phyloP scores from a whole-genome alignment of 139 green algal genomes.

The Marvania coccoides region DNA sequence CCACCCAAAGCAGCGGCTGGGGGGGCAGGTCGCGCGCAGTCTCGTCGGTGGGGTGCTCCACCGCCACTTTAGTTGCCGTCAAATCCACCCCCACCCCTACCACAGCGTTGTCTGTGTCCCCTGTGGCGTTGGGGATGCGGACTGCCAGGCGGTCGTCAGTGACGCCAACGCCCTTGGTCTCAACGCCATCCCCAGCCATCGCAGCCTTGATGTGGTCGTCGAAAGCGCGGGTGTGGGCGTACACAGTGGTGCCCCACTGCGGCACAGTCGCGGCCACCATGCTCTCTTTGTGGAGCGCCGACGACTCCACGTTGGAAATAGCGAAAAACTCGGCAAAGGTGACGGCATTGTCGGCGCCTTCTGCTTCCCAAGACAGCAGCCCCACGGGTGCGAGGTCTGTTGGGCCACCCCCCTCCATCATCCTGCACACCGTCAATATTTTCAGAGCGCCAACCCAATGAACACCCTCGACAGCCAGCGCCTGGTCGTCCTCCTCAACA shows the following conservation, averaged over 20 bases:
- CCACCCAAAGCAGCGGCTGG: conserved; percentile 35
- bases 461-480: conserved; percentile 12
- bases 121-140: conserved; percentile 38
- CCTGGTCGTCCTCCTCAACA: background rate
- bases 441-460: background rate
- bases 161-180: conserved; percentile 14
- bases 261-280: conserved; percentile 5
- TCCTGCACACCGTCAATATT: conserved; percentile 2
- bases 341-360: no score
- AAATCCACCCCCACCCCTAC: conserved; percentile 38
- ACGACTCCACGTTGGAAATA: background rate
- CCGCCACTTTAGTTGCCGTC: background rate
- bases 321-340: background rate
- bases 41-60: conserved; percentile 30
- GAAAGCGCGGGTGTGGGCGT: conserved; percentile 34
- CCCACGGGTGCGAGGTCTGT: conserved; percentile 2
- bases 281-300: background rate
- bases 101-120: conserved; percentile 50
- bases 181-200: background rate
- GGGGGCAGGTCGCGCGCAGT: conserved; percentile 25
- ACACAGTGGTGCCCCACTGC: conserved; percentile 28
- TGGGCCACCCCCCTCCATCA: background rate
- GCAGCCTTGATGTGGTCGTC: conserved; percentile 53
- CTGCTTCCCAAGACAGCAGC: conserved; percentile 15
- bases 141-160: conserved; percentile 41